Conservation (phyloP, 768 basidiomycete genomes). For the Russula earlei region DNA sequence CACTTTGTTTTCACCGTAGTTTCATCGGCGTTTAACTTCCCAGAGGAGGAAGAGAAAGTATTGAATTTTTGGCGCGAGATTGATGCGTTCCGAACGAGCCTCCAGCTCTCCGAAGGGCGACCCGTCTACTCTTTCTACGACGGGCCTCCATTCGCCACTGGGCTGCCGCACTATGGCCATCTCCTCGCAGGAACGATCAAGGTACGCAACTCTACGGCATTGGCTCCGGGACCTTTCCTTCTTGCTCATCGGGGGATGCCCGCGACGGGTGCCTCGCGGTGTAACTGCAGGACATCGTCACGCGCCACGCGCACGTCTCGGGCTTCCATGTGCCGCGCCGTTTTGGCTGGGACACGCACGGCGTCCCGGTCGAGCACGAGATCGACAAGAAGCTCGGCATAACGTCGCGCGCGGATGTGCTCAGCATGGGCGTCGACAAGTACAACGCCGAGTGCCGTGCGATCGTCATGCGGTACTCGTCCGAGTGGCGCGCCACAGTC, state of each 20-base stretch:
- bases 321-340: constrained; percentile 88
- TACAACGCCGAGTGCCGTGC: constrained; percentile 96
- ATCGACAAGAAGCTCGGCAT: constrained; percentile 96
- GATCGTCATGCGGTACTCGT: constrained; percentile 95
- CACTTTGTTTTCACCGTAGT: constrained; percentile 36
- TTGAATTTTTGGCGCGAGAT: constrained; percentile 90
- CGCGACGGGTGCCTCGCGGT: neutral
- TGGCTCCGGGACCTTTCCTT: neutral
- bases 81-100: constrained; percentile 91
- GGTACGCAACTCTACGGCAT: constrained; percentile 43
- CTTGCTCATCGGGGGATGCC: constrained; percentile 1
- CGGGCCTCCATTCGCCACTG: constrained; percentile 95
- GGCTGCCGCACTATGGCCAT: constrained; percentile 94
- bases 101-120: constrained; percentile 85
- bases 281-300: constrained; percentile 82
- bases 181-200: constrained; percentile 89
- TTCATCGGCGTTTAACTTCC: constrained; percentile 68
- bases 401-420: constrained; percentile 86
- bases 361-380: constrained; percentile 96
- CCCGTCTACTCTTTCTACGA: constrained; percentile 95
- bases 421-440: constrained; percentile 91
- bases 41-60: constrained; percentile 86
- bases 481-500: constrained; percentile 90
- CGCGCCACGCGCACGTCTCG: constrained; percentile 87
- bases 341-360: constrained; percentile 99